Evolutionary conservation across 345 rosid genomes (phyloP), one percentile per base, ranked within the genome.

Genomic region (Lumnitzera littorea): DNA sequence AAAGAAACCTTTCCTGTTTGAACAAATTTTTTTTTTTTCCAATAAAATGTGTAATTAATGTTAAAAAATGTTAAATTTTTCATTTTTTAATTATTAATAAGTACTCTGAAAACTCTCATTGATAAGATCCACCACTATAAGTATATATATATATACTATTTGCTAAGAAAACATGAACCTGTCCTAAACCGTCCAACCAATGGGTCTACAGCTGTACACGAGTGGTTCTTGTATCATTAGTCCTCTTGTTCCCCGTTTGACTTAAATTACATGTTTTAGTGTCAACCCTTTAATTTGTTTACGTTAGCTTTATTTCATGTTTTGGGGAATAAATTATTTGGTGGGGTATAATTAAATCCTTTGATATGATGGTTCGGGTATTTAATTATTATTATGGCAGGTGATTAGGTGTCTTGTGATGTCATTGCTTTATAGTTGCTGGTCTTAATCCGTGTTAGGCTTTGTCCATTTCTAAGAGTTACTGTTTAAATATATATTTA

Each of bases 141-240:
- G 20, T 29, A 29, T 3, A 29, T 6, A 6, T 6, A 6, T 29
- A 4, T 36, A 36, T 36, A 5, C 43, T 36, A 36, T 36, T 4
- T 5, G 43, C 43, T 36, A 9, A 36, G 43, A 4, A 36, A 6
- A 48, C 11, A 36, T 24, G 53, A 13, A 15, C 41, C 20, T 20
- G 20, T 20, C 20, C 24, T 50, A 23, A 24, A 68, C 84, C 81
- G 81, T 58, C 86, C 78, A 5, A 52, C 81, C 82, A 75, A 69
- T 71, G 76, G 24, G 52, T 46, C 55, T 62, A 56, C 74, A 71
- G 71, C 67, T 75, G 76, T 67, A 52, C 25, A 27, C 48, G 48
- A 46, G 24, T 13, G 17, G 4, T 1, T 11, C 12, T 41, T 29
- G 48, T 50, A 55, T 56, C 41, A 16, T 36, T 48, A 5, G 17